Conservation (phyloP, 257 asterid genomes). For the Agastache rugosa region DNA sequence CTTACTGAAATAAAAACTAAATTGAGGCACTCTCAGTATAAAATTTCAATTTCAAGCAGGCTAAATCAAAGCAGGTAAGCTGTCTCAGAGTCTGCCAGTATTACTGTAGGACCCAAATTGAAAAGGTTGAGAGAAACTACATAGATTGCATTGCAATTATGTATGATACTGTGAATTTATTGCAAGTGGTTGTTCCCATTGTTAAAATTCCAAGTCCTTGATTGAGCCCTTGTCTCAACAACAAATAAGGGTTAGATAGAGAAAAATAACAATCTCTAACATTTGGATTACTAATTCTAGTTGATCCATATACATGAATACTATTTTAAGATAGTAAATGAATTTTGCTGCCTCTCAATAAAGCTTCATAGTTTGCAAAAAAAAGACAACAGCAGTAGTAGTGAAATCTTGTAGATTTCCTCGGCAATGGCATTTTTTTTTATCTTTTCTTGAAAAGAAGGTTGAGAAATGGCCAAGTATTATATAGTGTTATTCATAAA, state of each 20-base stretch:
- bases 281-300: neutral
- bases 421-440: neutral
- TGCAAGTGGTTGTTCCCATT: neutral
- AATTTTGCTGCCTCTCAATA: neutral
- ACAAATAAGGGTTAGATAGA: neutral
- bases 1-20: constrained; percentile 4
- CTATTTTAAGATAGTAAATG: neutral
- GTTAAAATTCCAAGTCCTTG: neutral
- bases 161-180: neutral
- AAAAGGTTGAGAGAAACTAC: neutral
- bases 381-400: neutral
- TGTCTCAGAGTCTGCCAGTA: neutral
- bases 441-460: neutral
- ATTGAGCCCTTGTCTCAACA: neutral
- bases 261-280: neutral
- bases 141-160: neutral
- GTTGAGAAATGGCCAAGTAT: neutral
- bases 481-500: neutral
- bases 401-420: neutral
- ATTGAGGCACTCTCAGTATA: neutral
- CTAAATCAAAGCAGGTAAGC: neutral
- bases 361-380: constrained; percentile 7
- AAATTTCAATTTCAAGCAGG: neutral
- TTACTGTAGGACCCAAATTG: neutral
- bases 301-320: no score